Conservation (phyloP, 2,329 filamentous ascomycete genomes). For the Pseudogymnoascus verrucosus region DNA sequence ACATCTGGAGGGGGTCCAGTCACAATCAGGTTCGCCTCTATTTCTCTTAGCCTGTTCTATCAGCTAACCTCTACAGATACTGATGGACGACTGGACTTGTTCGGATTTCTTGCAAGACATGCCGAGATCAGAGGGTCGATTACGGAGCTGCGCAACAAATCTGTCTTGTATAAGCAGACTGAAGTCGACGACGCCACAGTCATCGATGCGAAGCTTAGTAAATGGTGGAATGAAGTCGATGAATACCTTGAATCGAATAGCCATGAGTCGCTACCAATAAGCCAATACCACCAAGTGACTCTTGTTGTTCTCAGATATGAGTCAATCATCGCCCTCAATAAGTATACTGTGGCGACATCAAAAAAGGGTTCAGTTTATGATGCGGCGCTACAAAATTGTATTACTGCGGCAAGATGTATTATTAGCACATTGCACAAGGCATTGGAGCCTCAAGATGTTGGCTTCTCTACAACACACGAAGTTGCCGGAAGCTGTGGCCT, state of each 20-base stretch:
- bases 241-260: constrained; percentile 32
- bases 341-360: constrained; percentile 35
- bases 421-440: constrained; percentile 29
- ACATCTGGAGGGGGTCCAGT: neutral
- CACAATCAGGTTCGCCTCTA: neutral
- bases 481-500: constrained; percentile 21
- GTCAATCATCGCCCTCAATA: constrained; percentile 38
- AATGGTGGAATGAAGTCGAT: constrained; percentile 42
- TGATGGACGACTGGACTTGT: constrained; percentile 20
- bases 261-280: constrained; percentile 14
- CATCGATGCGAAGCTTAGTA: constrained; percentile 35
- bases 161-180: constrained; percentile 32
- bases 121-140: constrained; percentile 38
- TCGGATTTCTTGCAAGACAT: constrained; percentile 33
- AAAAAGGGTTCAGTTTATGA: constrained; percentile 32
- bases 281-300: constrained; percentile 29
- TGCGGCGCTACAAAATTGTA: constrained; percentile 38
- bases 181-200: constrained; percentile 31
- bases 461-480: neutral
- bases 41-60: neutral
- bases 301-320: constrained; percentile 36
- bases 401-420: constrained; percentile 36
- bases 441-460: neutral
- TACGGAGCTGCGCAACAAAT: constrained; percentile 39
- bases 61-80: neutral